Percentiles rank a stretch among this genome's conserved stretches.
These are phyloP conservation scores for Paecilomyces niveus DNA, from an alignment of 2,329 filamentous ascomycete genomes.

Conservation along the genomic window DNA sequence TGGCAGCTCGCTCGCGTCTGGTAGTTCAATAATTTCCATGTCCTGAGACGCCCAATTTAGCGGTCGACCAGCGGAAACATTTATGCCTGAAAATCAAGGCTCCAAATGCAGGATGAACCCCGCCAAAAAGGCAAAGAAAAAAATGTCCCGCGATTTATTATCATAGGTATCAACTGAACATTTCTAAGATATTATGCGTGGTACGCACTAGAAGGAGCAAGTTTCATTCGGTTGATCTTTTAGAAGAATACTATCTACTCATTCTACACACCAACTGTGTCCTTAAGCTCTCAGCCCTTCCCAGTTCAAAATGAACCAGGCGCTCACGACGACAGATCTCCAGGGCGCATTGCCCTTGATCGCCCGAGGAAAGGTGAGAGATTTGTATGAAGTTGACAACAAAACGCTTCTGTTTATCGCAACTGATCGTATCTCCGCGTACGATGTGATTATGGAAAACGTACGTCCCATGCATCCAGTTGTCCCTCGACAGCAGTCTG, in stretches of 20 bases:
- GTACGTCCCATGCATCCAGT: neutral
- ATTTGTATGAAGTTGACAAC: conserved; percentile 67
- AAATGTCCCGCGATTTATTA: neutral
- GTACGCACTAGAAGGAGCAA: neutral
- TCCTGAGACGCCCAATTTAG: neutral
- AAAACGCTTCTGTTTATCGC: conserved; percentile 73
- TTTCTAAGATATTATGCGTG: too few relatives aligned
- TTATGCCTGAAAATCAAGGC: neutral
- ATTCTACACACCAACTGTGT: too few relatives aligned
- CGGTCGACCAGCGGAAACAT: neutral
- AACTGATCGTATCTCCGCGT: conserved; percentile 88
- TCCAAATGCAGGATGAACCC: neutral
- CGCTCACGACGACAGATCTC: conserved; percentile 37
- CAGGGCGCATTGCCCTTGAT: conserved; percentile 42
- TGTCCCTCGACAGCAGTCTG: neutral
- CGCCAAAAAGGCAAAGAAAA: neutral
- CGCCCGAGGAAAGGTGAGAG: conserved; percentile 68
- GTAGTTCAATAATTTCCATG: neutral
- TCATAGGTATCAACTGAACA: neutral
- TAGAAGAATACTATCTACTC: neutral
- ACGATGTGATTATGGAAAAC: conserved; percentile 85
- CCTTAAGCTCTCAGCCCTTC: neutral
- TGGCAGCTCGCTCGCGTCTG: neutral
- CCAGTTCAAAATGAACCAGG: conserved; percentile 24
- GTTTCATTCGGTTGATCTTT: neutral